Conservation (phyloP, 2,329 filamentous ascomycete species). For the Aschersonia sp. region DNA sequence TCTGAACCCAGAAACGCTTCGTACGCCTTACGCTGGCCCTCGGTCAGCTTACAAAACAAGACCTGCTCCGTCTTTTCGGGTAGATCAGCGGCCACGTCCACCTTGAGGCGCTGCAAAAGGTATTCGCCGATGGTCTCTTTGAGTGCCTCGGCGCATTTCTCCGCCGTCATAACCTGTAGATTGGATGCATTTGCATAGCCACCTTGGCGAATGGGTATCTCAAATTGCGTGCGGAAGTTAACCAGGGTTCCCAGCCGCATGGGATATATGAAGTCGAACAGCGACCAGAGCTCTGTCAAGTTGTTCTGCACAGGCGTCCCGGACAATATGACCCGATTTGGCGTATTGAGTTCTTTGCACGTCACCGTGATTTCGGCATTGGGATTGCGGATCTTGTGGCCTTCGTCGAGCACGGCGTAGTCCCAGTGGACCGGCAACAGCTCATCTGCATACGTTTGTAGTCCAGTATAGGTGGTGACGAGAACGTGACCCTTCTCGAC, state of each 20-base stretch:
- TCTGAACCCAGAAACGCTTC: constrained; percentile 67
- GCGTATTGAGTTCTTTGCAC: constrained; percentile 84
- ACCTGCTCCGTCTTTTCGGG: constrained; percentile 95
- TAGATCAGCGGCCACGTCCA: constrained; percentile 83
- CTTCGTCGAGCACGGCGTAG: constrained; percentile 89
- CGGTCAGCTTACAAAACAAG: constrained; percentile 82
- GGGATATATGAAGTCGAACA: constrained; percentile 95
- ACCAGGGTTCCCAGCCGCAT: constrained; percentile 89
- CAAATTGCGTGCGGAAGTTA: constrained; percentile 81
- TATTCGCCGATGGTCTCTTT: constrained; percentile 93
- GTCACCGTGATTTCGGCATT: constrained; percentile 90
- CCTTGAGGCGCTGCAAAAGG: constrained; percentile 79
- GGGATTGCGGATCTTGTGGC: constrained; percentile 95
- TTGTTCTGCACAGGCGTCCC: constrained; percentile 98
- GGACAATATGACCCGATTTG: constrained; percentile 83
- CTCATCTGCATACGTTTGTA: constrained; percentile 82
- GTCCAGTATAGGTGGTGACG: constrained; percentile 86
- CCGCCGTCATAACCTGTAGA: constrained; percentile 83
- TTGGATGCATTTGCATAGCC: constrained; percentile 94
- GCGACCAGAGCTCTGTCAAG: constrained; percentile 82
- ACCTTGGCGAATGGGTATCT: constrained; percentile 82
- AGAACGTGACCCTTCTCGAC: constrained; percentile 78
- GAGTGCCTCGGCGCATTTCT: constrained; percentile 83
- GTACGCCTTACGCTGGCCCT: constrained; percentile 64
- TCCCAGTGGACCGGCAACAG: constrained; percentile 79